Percentiles rank a stretch among this genome's conserved stretches.
These are phyloP conservation scores for Candida ortonii DNA, from an alignment of 805 yeast genomes.

Conservation along the genomic window DNA sequence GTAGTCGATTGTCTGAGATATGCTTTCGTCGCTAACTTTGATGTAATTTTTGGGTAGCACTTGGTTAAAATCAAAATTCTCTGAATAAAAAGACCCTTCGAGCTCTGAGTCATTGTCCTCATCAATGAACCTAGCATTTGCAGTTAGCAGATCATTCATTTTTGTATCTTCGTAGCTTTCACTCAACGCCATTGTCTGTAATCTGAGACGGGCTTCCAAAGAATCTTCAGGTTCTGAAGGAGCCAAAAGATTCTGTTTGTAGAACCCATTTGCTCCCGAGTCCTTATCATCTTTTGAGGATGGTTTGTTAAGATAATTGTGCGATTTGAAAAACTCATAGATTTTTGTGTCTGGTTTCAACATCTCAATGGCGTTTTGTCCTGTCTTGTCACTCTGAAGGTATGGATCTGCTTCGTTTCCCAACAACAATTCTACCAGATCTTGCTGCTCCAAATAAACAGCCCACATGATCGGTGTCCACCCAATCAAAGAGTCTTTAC, in stretches of 20 bases:
- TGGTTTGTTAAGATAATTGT: slow-evolving; percentile 37
- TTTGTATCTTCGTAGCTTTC: slow-evolving; percentile 13
- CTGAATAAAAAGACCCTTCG: slow-evolving; percentile 31
- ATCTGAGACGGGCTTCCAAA: slow-evolving; percentile 33
- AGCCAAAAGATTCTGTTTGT: slow-evolving; percentile 17
- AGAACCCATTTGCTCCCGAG: slow-evolving; percentile 13
- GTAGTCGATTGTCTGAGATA: slow-evolving; percentile 48
- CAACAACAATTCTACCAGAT: slow-evolving; percentile 54
- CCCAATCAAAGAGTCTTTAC: slow-evolving; percentile 46
- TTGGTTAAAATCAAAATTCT: slow-evolving; percentile 54
- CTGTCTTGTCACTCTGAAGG: slow-evolving; percentile 33
- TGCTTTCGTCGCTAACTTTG: slow-evolving; percentile 56
- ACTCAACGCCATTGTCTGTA: slow-evolving; percentile 40
- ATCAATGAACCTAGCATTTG: slow-evolving; percentile 29
- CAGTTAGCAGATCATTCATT: slow-evolving; percentile 18
- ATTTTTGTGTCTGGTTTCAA: slow-evolving; percentile 56
- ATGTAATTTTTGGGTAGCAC: slow-evolving; percentile 58
- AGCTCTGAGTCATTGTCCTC: slow-evolving; percentile 31
- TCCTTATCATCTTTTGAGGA: slow-evolving; percentile 2
- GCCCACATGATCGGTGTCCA: slow-evolving; percentile 89
- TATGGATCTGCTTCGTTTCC: slow-evolving; percentile 64
- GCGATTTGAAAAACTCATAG: slow-evolving; percentile 55
- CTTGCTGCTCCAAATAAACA: slow-evolving; percentile 55
- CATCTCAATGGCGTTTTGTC: slow-evolving; percentile 55
- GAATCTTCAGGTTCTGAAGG: slow-evolving; percentile 21